Conservation (phyloP, 225 moss, liverwort and hornwort species). For the Antitrichia curtipendula region DNA sequence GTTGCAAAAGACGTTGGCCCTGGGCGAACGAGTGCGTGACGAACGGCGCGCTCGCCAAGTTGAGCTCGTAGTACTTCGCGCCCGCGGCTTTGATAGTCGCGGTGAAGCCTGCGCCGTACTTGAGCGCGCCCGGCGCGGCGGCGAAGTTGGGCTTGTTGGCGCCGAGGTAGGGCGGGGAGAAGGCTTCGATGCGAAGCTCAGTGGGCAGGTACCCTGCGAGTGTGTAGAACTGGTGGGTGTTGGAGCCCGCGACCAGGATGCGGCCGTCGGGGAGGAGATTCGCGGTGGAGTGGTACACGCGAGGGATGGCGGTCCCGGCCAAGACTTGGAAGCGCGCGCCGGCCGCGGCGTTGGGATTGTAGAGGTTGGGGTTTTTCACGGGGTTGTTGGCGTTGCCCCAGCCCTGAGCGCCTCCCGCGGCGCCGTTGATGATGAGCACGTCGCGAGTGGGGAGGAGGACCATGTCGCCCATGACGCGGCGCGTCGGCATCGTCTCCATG, state of each 20-base stretch:
- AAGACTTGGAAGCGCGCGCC: conserved; percentile 19
- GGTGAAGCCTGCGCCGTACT: conserved; percentile 22
- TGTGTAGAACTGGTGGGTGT: conserved; percentile 47
- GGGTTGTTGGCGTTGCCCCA: conserved; percentile 32
- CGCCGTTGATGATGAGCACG: conserved; percentile 40
- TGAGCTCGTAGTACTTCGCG: conserved; percentile 7
- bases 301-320: neutral
- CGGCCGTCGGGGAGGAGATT: conserved; percentile 43
- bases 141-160: neutral
- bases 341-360: conserved; percentile 3
- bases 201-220: conserved; percentile 23
- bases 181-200: conserved; percentile 35
- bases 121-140: neutral
- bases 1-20: conserved; percentile 7
- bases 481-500: conserved; percentile 29
- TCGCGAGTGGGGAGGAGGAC: conserved; percentile 28
- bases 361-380: conserved; percentile 24
- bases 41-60: conserved; percentile 20
- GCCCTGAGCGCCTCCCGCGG: conserved; percentile 15
- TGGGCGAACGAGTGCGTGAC: conserved; percentile 37
- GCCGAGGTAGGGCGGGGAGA: conserved; percentile 32
- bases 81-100: conserved; percentile 6
- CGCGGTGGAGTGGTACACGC: conserved; percentile 42
- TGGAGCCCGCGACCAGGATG: conserved; percentile 30
- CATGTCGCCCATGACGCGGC: conserved; percentile 41